Evolutionary conservation across 2,329 filamentous ascomycete genomes (phyloP).

Genomic region (Claviceps purpurea): DNA sequence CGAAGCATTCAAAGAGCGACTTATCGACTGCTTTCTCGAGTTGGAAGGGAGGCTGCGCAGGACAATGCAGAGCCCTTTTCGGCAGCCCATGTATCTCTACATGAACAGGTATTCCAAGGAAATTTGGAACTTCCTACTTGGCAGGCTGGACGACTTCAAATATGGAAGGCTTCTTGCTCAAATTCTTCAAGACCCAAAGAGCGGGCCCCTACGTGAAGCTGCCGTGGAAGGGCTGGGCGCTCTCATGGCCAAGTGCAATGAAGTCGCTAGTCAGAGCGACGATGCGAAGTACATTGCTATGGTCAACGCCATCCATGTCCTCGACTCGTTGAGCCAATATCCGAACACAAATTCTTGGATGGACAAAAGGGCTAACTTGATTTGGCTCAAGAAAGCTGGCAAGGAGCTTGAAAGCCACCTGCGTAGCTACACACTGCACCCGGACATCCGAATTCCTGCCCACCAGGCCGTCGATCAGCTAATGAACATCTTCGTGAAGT

Average conservation of each 20-base stretch:
- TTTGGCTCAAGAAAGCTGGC: conserved; percentile 52
- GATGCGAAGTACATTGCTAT: conserved; percentile 57
- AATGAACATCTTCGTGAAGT: conserved; percentile 71
- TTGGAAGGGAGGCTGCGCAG: conserved; percentile 74
- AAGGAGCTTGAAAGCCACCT: conserved; percentile 68
- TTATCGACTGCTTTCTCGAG: conserved; percentile 82
- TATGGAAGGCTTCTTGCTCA: conserved; percentile 90
- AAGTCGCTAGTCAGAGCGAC: conserved; percentile 49
- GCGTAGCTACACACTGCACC: conserved; percentile 53
- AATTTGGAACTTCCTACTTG: conserved; percentile 67
- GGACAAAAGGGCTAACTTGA: conserved; percentile 46
- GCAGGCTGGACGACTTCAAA: conserved; percentile 66
- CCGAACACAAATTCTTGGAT: conserved; percentile 57
- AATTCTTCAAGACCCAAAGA: conserved; percentile 63
- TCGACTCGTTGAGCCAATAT: conserved; percentile 63
- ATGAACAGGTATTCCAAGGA: conserved; percentile 88
- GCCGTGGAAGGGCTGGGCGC: conserved; percentile 60
- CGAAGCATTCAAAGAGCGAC: conserved; percentile 75
- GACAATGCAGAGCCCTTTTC: conserved; percentile 84
- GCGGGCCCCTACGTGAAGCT: conserved; percentile 58
- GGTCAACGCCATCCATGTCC: conserved; percentile 78
- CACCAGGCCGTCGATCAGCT: conserved; percentile 83
- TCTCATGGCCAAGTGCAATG: conserved; percentile 54
- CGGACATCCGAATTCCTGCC: conserved; percentile 65
- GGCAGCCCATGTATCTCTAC: conserved; percentile 80